Percentiles rank a stretch among this genome's conserved stretches.
phyloP scores from a whole-genome alignment of 2,329 filamentous ascomycete genomes.

The Cercospora berteroae region DNA sequence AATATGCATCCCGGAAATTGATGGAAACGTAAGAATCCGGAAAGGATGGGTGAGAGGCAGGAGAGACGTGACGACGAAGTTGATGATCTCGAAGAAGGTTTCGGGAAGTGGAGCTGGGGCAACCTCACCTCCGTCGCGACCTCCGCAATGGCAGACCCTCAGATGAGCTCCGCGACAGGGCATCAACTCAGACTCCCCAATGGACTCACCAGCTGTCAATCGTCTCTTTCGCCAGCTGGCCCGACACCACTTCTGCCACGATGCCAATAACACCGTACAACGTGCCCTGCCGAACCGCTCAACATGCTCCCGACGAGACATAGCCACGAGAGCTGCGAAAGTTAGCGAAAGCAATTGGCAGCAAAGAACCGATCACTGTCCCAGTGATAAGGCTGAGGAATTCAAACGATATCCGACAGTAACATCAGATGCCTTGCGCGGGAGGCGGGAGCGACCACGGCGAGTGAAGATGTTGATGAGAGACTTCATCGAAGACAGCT shows the following conservation, averaged over 20 bases:
- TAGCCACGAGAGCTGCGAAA: constrained; percentile 35
- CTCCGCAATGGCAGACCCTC: constrained; percentile 1
- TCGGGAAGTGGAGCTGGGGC: constrained; percentile 9
- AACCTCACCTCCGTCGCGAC: constrained; percentile 4
- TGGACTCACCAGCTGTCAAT: constrained; percentile 78
- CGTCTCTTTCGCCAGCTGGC: constrained; percentile 85
- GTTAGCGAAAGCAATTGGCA: constrained; percentile 75
- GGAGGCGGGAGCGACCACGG: constrained; percentile 70
- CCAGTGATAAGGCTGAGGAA: constrained; percentile 74
- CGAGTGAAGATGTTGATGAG: constrained; percentile 95
- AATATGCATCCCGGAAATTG: not conserved
- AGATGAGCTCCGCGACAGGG: not conserved
- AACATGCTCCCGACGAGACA: constrained; percentile 21
- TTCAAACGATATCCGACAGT: constrained; percentile 80
- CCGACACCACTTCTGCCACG: constrained; percentile 57
- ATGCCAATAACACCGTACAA: constrained; percentile 43
- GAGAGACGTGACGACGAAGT: not conserved
- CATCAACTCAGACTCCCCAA: constrained; percentile 39
- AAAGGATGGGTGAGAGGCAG: not conserved
- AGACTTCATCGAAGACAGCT: constrained; percentile 89
- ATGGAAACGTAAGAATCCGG: not conserved
- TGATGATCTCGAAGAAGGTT: constrained; percentile 2
- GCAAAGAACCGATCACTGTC: constrained; percentile 73
- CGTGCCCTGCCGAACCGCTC: not conserved
- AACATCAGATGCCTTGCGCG: constrained; percentile 74